Evolutionary conservation across 805 yeast species (phyloP).

Genomic region (Ogataea chonburiensis): DNA sequence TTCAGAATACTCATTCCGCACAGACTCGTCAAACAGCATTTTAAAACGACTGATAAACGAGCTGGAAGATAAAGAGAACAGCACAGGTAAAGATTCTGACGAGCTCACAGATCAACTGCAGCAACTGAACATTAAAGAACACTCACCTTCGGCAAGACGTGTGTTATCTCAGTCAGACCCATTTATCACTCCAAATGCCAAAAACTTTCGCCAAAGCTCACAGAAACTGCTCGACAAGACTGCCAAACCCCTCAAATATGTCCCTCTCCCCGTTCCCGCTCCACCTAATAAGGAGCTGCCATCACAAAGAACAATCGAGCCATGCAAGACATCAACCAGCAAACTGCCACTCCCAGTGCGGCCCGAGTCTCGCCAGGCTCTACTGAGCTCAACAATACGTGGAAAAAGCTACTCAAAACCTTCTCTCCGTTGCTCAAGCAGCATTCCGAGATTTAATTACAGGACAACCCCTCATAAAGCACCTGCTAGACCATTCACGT

Average conservation of each 20-base stretch:
- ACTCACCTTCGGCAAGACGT: constrained; percentile 1
- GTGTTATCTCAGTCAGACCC: constrained; percentile 27
- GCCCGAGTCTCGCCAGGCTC: constrained; percentile 25
- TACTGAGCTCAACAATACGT: constrained; percentile 17
- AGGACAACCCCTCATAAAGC: constrained; percentile 1
- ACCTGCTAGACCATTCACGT: constrained; percentile 5
- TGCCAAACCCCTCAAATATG: constrained; percentile 20
- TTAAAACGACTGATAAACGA: constrained; percentile 35
- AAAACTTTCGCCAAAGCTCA: constrained; percentile 13
- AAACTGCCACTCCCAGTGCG: constrained; percentile 31
- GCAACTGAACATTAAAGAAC: constrained; percentile 2
- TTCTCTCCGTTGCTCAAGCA: constrained; percentile 2
- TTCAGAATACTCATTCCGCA: constrained; percentile 5
- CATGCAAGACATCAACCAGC: constrained; percentile 6
- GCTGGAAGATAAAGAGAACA: constrained; percentile 27
- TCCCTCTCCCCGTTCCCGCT: constrained; percentile 29
- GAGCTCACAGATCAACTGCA: constrained; percentile 1
- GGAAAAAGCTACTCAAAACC: constrained; percentile 3
- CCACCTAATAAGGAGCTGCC: constrained; percentile 18
- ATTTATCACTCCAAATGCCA: constrained; percentile 31
- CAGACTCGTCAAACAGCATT: constrained; percentile 26
- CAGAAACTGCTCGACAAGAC: constrained; percentile 15
- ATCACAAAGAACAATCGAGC: constrained; percentile 1
- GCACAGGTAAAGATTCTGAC: not conserved
- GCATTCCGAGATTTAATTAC: constrained; percentile 8